A percentile compares a stretch with the other conserved stretches of the same genome.
phyloP scores from a whole-genome alignment of 78 protist genomes.

The slime mould (Dictyostelium discoideum) region dicty_2.7 NC_007088.5:5247001-5247500 shows the following conservation, averaged over 20 bases:
- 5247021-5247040: background rate
- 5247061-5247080: background rate
- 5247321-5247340: constrained; percentile 77
- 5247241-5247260: constrained; percentile 22
- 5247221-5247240: background rate
- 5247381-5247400: constrained; percentile 37
- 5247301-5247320: constrained; percentile 72
- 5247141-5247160: constrained; percentile 49
- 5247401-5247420: constrained; percentile 28
- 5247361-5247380: constrained; percentile 47
- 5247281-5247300: background rate
- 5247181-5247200: constrained; percentile 11
- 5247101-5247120: background rate
- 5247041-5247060: too few relatives aligned
- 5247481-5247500: constrained; percentile 12
- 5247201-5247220: constrained; percentile 39
- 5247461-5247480: constrained; percentile 20
- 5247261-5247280: background rate
- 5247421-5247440: constrained; percentile 44
- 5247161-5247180: constrained; percentile 59
- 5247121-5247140: constrained; percentile 28
- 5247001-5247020: constrained; percentile 35
- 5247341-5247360: constrained; percentile 57
- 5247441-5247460: constrained; percentile 38
- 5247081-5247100: too few relatives aligned